phyloP scores from a whole-genome alignment of 345 rosid species.

The Eucalyptus sp. region DNA sequence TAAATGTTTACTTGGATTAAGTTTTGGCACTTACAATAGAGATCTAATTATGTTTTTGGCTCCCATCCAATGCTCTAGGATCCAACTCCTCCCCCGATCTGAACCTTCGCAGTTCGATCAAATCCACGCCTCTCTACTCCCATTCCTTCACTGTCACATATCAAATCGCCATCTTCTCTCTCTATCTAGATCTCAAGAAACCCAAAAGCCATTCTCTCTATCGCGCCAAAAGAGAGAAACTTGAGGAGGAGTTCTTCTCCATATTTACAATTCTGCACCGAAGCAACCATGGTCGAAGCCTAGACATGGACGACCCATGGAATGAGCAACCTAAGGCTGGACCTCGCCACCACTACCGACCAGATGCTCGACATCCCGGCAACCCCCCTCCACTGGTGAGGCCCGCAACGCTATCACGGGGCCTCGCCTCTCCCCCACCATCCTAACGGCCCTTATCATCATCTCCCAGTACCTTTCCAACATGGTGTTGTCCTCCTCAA shows the following conservation, averaged over 20 bases:
- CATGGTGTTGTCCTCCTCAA: constrained; percentile 87
- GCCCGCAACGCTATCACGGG: constrained; percentile 16
- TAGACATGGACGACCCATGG: constrained; percentile 84
- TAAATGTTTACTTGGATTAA: too few relatives aligned
- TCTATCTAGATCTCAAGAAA: background rate
- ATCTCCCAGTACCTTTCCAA: constrained; percentile 84
- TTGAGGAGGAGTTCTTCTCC: background rate
- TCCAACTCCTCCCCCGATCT: constrained; percentile 20
- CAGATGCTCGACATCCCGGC: constrained; percentile 54
- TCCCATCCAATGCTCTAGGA: constrained; percentile 26
- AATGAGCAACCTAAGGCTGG: constrained; percentile 85
- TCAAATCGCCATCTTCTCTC: background rate
- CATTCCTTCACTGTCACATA: background rate
- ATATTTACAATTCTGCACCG: background rate
- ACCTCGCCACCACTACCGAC: constrained; percentile 20
- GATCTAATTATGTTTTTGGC: background rate
- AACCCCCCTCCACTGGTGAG: constrained; percentile 56
- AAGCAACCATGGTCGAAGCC: constrained; percentile 66
- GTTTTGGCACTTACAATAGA: too few relatives aligned
- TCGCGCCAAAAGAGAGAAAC: background rate
- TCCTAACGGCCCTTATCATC: constrained; percentile 68
- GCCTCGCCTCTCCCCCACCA: constrained; percentile 24
- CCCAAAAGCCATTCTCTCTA: background rate
- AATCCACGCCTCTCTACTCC: constrained; percentile 7
- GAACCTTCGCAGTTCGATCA: constrained; percentile 33